Base-by-base conservation (phyloP, 176 grass and related monocot species). In the Cymbopogon citratus region DNA sequence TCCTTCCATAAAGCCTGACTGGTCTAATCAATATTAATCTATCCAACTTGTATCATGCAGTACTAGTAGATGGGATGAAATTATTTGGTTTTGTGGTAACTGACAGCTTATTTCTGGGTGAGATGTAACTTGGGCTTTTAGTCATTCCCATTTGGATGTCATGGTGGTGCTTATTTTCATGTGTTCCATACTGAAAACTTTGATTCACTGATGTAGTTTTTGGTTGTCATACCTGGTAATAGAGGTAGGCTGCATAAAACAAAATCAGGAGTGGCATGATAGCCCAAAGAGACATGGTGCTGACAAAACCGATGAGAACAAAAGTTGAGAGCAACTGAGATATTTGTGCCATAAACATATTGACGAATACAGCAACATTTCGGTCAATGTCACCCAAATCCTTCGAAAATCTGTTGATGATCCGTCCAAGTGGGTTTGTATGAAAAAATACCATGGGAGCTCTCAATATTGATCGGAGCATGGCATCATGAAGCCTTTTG, bases 351-450 rank as follows among this genome's bases (percentile, higher is more conserved):
- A 99, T 79, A 81, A 95, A 99, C 91, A 99, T 85, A 72, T 99
- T 99, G 52, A 93, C 87, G 74, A 86, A 99, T 65, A 95, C 89
- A 48, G 92, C 96, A 66, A 99, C 85, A 78, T 79, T 90, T 62
- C 96, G 82, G 80, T 99, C 96, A 78, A 95, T 85, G 86, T 99
- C 96, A 35, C 96, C 91, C 69, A 93, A 67, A 91, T 99, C 96
- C 83, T 99, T 99, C 23, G 96, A 94, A 85, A 95, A 99, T 84
- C 96, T 93, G 71, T 99, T 99, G 82, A 99, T 99, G 81, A 99
- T 91, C 57, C 96, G 87, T 87, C 96, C 96, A 79, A 99, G 92
- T 81, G 96, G 96, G 79, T 99, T 99, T 61, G 96, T 99, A 71
- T 95, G 96, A 71, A 99, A 99, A 85, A 99, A 99, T 80, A 93